Base-by-base conservation (phyloP, 225 moss, liverwort and hornwort species). In the Bryum argenteum region DNA sequence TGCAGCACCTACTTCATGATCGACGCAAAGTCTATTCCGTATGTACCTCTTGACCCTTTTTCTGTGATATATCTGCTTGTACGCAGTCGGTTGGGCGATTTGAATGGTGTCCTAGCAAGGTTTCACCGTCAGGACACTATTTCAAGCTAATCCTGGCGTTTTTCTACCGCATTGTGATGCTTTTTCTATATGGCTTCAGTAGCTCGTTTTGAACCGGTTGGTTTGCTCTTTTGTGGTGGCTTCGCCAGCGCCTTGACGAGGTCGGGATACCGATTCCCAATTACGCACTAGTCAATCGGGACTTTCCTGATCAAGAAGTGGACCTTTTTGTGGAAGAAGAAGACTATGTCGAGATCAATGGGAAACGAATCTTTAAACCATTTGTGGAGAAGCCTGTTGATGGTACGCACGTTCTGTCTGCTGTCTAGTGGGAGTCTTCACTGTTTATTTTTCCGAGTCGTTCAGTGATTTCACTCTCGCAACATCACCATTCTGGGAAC, bases 361-460 rank as follows among this genome's bases (percentile, higher is more conserved):
- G 90, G 77, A 94, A 89, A 81, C 88, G 86, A 66, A 98, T 98
- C 42, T 69, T 83, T 74, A 98, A 98, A 61, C 98, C 98, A 15
- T 98, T 98, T 78, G 98, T 98, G 54, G 98, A 98, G 81, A 98
- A 98, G 78, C 98, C 98, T 67, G 94, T 93, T 21, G 91, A 98
- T 80, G 98, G 98, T 98, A 82, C 61, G 77, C 54, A 43, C 51
- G 18, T 61, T 58, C 26, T 45, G 50, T 39, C 20, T 51, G 38
- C 71, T 66, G 43, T n/a, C 47, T 71, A 65, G 33, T 57, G 12
- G 38, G 19, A 26, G 38, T 23, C 33, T 42, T 66, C 20, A 9
- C 56, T 61, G 18, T 61, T 43, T 40, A 43, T 28, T 55, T 38
- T 23, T 58, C n/a, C 33, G 33, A 58, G 11, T 18, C 16, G 38